phyloP scores from a whole-genome alignment of 306 rosid species.

The Parietaria judaica region DNA sequence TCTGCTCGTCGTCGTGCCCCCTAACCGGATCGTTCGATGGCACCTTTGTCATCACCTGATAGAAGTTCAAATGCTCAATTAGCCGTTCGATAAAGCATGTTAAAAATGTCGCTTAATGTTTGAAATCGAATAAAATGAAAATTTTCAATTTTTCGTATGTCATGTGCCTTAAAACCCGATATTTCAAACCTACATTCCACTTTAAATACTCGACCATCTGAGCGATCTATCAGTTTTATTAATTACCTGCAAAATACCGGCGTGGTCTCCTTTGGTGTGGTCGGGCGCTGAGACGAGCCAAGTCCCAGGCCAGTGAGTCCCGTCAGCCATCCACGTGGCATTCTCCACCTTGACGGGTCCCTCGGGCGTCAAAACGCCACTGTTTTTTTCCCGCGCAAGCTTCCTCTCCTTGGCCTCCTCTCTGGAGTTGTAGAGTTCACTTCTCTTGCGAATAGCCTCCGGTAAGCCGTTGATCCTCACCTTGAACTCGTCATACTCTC shows the following conservation, averaged over 20 bases:
- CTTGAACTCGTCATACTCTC: conserved; percentile 88
- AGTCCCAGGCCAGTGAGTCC: conserved; percentile 86
- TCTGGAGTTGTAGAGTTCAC: conserved; percentile 38
- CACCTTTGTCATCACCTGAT: conserved; percentile 47
- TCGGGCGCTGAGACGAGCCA: conserved; percentile 49
- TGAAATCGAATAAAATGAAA: too few species aligned
- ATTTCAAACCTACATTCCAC: too few species aligned
- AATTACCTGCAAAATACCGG: conserved; percentile 57
- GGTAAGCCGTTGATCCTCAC: conserved; percentile 81
- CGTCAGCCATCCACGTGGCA: conserved; percentile 94
- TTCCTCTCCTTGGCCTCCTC: conserved; percentile 59
- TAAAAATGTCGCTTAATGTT: too few species aligned
- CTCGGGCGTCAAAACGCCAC: conserved; percentile 30
- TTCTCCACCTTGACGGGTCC: conserved; percentile 26
- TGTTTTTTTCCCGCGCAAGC: conserved; percentile 40
- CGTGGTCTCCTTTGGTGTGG: conserved; percentile 80
- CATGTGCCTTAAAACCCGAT: too few species aligned
- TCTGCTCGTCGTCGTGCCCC: conserved; percentile 53
- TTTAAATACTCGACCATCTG: too few species aligned
- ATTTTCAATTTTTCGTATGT: too few species aligned
- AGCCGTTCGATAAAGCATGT: neutral
- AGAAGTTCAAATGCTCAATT: conserved; percentile 8
- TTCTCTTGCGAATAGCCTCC: conserved; percentile 40
- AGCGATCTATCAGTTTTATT: too few species aligned
- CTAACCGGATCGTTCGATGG: conserved; percentile 58